phyloP scores from a whole-genome alignment of 139 green algal species.

The Picochlorum sp. region DNA sequence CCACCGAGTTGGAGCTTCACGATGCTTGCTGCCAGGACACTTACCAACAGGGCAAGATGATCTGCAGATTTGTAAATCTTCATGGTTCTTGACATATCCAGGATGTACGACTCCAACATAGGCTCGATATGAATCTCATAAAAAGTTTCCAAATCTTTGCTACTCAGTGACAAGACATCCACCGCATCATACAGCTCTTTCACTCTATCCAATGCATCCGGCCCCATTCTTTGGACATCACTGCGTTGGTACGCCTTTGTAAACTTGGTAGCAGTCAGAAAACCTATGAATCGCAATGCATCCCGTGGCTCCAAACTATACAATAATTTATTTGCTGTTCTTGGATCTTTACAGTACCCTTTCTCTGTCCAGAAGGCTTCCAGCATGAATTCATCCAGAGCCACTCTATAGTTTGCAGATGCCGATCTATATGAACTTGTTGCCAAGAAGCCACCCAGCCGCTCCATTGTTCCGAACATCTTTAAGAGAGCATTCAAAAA shows the following conservation, averaged over 20 bases:
- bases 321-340: conserved; percentile 15
- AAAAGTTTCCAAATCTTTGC: not conserved
- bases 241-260: not conserved
- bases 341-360: conserved; percentile 2
- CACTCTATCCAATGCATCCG: not conserved
- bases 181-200: not conserved
- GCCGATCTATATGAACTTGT: not conserved
- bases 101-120: not conserved
- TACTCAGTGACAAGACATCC: not conserved
- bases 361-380: conserved; percentile 6
- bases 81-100: not conserved
- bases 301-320: conserved; percentile 20
- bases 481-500: conserved; percentile 25
- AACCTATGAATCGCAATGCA: conserved; percentile 28
- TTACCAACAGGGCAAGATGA: conserved; percentile 14
- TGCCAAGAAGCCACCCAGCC: conserved; percentile 14
- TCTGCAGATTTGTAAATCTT: conserved; percentile 18
- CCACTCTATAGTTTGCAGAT: conserved; percentile 1
- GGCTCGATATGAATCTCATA: not conserved
- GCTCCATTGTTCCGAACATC: conserved; percentile 26
- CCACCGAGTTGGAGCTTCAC: not conserved
- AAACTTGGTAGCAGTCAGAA: conserved; percentile 19
- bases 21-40: conserved; percentile 4
- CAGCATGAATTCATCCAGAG: conserved; percentile 16
- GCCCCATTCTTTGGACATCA: not conserved